Percentiles rank a stretch among this genome's conserved stretches.
Conservation (phyloP, 345 rosid species). For the Citrus trifoliata region DNA sequence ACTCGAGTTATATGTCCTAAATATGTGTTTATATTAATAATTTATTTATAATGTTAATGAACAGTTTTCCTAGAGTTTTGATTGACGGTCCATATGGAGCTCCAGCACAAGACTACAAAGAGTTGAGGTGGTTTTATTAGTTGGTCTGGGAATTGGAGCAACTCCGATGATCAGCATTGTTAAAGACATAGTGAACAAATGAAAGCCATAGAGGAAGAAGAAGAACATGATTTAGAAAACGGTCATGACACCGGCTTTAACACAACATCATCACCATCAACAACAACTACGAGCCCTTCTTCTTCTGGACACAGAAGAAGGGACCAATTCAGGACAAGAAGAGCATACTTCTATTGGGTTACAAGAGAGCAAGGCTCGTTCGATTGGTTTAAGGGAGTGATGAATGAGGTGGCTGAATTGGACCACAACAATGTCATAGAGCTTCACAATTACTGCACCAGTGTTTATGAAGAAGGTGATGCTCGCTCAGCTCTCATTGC, state of each 20-base stretch:
- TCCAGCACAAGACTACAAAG: conserved; percentile 84
- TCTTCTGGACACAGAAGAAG: conserved; percentile 29
- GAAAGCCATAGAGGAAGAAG: conserved; percentile 43
- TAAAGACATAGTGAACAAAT: conserved; percentile 73
- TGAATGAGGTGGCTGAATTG: conserved; percentile 73
- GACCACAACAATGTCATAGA: conserved; percentile 66
- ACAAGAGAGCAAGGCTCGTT: conserved; percentile 85
- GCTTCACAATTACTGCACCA: conserved; percentile 74
- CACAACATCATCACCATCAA: neutral
- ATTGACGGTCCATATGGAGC: conserved; percentile 90
- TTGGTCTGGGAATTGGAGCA: conserved; percentile 84
- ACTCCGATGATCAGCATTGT: conserved; percentile 90
- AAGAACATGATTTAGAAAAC: conserved; percentile 34
- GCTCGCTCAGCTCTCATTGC: conserved; percentile 78
- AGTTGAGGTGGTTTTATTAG: conserved; percentile 69
- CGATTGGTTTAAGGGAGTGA: conserved; percentile 80
- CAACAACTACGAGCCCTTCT: conserved; percentile 26
- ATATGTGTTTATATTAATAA: neutral
- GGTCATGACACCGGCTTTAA: conserved; percentile 9
- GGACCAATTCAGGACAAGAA: conserved; percentile 60
- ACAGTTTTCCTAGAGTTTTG: conserved; percentile 69
- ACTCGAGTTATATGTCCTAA: too few relatives aligned
- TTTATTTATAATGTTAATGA: neutral
- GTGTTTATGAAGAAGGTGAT: conserved; percentile 85
- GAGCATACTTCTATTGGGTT: conserved; percentile 85